phyloP scores from a whole-genome alignment of 192 early-diverging fungal genomes.

The Gamsiella multidivaricata region DNA sequence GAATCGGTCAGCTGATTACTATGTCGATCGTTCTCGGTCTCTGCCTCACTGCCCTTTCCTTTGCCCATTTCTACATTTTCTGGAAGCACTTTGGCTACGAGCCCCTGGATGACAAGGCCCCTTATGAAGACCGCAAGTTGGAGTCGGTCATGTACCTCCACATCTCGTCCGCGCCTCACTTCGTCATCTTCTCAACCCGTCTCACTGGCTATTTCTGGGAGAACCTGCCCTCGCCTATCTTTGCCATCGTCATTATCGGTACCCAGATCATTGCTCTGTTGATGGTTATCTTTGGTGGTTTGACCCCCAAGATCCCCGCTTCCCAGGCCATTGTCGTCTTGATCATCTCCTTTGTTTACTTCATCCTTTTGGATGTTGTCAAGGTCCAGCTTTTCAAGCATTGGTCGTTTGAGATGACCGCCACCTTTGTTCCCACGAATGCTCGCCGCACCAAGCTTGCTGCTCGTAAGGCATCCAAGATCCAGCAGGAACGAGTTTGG shows the following conservation, averaged over 20 bases:
- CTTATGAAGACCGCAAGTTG: conserved; percentile 51
- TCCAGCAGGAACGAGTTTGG: conserved; percentile 62
- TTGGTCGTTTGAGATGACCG: conserved; percentile 89
- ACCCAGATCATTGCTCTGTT: conserved; percentile 88
- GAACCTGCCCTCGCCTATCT: conserved; percentile 76
- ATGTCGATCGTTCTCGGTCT: conserved; percentile 82
- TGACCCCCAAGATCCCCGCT: conserved; percentile 60
- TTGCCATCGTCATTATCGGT: conserved; percentile 76
- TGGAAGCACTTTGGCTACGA: conserved; percentile 69
- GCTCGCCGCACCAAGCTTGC: conserved; percentile 68
- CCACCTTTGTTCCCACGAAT: conserved; percentile 77
- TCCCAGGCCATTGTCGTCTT: conserved; percentile 76
- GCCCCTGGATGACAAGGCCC: conserved; percentile 45
- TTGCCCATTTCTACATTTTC: conserved; percentile 86
- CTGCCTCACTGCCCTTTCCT: conserved; percentile 79
- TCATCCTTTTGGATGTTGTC: conserved; percentile 82
- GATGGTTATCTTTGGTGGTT: conserved; percentile 73
- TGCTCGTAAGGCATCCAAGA: conserved; percentile 55
- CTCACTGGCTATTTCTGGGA: conserved; percentile 82
- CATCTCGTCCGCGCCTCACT: conserved; percentile 84
- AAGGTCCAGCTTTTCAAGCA: conserved; percentile 81
- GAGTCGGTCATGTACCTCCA: conserved; percentile 90
- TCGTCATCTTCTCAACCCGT: conserved; percentile 89
- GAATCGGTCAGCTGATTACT: conserved; percentile 90
- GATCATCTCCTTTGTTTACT: conserved; percentile 74